Evolutionary conservation across 2,329 filamentous ascomycete genomes (phyloP).

Genomic region (Pseudogymnoascus sp.): DNA sequence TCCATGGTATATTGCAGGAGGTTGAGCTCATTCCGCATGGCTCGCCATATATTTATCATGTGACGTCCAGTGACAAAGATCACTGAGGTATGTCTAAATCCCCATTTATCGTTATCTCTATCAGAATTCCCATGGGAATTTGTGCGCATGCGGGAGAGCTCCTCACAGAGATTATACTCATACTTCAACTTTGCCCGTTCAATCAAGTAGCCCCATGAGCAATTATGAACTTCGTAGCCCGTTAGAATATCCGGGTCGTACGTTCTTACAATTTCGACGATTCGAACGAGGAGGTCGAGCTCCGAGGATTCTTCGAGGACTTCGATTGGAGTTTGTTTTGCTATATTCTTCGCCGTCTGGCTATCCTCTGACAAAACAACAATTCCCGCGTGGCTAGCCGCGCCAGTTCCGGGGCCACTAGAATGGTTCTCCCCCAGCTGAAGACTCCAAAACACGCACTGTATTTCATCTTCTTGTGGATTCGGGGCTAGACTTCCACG

Average conservation of each 20-base stretch:
- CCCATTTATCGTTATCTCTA: constrained; percentile 61
- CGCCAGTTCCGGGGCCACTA: constrained; percentile 39
- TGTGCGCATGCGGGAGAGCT: constrained; percentile 80
- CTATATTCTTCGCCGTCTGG: constrained; percentile 50
- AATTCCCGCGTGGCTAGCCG: constrained; percentile 55
- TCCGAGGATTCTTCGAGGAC: constrained; percentile 71
- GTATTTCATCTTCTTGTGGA: constrained; percentile 81
- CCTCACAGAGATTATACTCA: constrained; percentile 83
- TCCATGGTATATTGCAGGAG: constrained; percentile 93
- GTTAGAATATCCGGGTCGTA: constrained; percentile 89
- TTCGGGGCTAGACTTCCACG: constrained; percentile 75
- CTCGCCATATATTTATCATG: constrained; percentile 95
- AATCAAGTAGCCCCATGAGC: constrained; percentile 92
- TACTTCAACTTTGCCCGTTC: constrained; percentile 81
- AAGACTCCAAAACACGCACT: constrained; percentile 83
- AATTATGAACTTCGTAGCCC: constrained; percentile 88
- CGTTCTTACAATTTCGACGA: constrained; percentile 76
- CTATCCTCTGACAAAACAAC: constrained; percentile 61
- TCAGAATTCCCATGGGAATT: constrained; percentile 57
- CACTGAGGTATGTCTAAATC: constrained; percentile 86
- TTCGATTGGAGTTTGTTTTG: constrained; percentile 52
- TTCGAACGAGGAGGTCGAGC: constrained; percentile 72
- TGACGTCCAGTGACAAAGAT: constrained; percentile 90
- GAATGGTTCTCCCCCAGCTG: constrained; percentile 62
- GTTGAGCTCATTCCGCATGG: constrained; percentile 88